Evolutionary conservation across 306 rosid species (phyloP).

Genomic region (Malus sieversii): DNA sequence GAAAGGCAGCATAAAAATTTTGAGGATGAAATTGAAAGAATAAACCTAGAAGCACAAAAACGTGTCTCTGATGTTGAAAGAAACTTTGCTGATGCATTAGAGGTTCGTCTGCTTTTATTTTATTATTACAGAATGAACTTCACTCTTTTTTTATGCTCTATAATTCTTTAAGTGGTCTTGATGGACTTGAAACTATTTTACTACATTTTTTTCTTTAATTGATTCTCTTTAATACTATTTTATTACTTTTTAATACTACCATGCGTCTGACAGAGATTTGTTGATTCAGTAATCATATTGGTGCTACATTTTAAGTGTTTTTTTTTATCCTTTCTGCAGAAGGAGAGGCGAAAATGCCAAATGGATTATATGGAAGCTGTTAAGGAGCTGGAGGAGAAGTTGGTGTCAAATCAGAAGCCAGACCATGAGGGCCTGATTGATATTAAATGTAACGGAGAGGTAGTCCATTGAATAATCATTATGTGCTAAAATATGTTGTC

Average conservation of each 20-base stretch:
- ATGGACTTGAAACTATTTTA: background rate
- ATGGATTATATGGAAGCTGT: slow-evolving; percentile 95
- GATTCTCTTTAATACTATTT: background rate
- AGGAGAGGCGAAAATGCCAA: slow-evolving; percentile 83
- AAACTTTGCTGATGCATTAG: slow-evolving; percentile 85
- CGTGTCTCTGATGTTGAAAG: slow-evolving; percentile 74
- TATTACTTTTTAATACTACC: background rate
- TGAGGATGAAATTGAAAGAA: slow-evolving; percentile 76
- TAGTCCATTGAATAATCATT: slow-evolving; percentile 27
- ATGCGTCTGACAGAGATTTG: background rate
- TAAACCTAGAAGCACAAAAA: slow-evolving; percentile 62
- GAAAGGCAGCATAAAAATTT: slow-evolving; percentile 87
- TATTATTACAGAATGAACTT: background rate
- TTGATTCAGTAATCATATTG: background rate
- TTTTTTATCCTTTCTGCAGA: slow-evolving; percentile 39
- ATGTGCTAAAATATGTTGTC: background rate
- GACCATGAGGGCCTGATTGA: slow-evolving; percentile 33
- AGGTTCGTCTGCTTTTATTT: slow-evolving; percentile 39
- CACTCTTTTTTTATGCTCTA: slow-evolving; percentile 1
- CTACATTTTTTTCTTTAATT: background rate
- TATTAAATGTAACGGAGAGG: slow-evolving; percentile 46
- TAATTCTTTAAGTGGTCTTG: background rate
- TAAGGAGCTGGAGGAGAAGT: slow-evolving; percentile 89
- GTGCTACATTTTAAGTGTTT: slow-evolving; percentile 11
- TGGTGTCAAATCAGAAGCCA: slow-evolving; percentile 66